Conservation (phyloP, 495 filamentous ascomycete species). For the Aspergillus saccharolyticus region DNA sequence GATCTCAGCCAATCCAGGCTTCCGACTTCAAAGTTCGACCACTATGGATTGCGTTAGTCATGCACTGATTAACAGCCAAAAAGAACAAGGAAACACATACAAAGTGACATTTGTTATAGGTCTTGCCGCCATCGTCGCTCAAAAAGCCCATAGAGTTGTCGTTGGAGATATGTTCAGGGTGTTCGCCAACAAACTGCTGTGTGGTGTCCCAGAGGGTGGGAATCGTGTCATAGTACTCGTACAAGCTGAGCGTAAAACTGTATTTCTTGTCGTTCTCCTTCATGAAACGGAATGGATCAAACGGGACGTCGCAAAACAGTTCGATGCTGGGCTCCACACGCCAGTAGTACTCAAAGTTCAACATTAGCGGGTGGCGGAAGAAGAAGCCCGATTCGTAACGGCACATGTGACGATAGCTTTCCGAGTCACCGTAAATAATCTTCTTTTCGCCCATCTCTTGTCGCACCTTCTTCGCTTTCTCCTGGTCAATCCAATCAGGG, state of each 20-base stretch:
- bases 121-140: slow-evolving; percentile 82
- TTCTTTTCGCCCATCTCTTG: slow-evolving; percentile 79
- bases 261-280: slow-evolving; percentile 86
- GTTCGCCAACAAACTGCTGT: slow-evolving; percentile 81
- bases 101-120: slow-evolving; percentile 96
- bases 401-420: slow-evolving; percentile 92
- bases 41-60: slow-evolving; percentile 44
- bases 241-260: slow-evolving; percentile 82
- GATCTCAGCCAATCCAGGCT: slow-evolving; percentile 80
- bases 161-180: slow-evolving; percentile 81
- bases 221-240: slow-evolving; percentile 94
- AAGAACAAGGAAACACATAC: slow-evolving; percentile 46
- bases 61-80: background rate
- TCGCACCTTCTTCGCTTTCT: slow-evolving; percentile 73
- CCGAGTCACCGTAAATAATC: slow-evolving; percentile 92
- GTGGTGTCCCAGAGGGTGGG: slow-evolving; percentile 90
- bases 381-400: slow-evolving; percentile 92
- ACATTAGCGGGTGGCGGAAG: slow-evolving; percentile 76
- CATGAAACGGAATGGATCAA: slow-evolving; percentile 85
- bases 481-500: slow-evolving; percentile 79
- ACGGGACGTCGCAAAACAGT: slow-evolving; percentile 78
- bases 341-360: slow-evolving; percentile 91
- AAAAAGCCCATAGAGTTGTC: slow-evolving; percentile 87
- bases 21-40: slow-evolving; percentile 91
- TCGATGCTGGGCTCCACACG: slow-evolving; percentile 85